Evolutionary conservation across 129 eudicot genomes (phyloP).

Genomic region (Helianthus tuberosus): DNA sequence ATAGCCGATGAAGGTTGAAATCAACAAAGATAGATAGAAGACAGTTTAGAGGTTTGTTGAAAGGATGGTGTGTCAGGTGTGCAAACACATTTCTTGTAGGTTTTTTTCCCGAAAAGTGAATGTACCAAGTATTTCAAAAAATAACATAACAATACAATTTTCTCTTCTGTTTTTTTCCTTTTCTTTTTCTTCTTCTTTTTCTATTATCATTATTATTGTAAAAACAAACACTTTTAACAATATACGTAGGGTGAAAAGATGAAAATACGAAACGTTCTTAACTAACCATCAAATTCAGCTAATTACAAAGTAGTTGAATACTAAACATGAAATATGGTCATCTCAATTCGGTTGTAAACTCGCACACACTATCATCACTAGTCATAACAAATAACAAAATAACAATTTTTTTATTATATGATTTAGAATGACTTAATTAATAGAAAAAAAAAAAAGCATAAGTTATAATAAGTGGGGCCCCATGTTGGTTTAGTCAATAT

Average conservation of each 20-base stretch:
- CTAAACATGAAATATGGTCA: neutral
- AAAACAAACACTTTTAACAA: no score
- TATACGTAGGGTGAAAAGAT: no score
- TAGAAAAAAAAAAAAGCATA: constrained; percentile 9
- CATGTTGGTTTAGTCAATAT: constrained; percentile 12
- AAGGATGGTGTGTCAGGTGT: neutral
- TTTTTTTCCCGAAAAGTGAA: neutral
- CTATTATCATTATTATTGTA: no score
- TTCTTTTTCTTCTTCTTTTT: no score
- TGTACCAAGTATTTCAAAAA: no score
- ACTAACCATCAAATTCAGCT: neutral
- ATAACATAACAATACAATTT: no score
- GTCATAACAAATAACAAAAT: neutral
- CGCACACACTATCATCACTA: neutral
- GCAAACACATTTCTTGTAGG: neutral
- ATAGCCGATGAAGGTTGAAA: no score
- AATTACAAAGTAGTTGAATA: neutral
- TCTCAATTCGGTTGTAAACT: neutral
- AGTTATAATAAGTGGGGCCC: constrained; percentile 40
- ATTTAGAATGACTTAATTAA: neutral
- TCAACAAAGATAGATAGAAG: no score
- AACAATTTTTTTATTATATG: neutral
- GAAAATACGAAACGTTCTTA: no score
- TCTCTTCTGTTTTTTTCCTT: no score
- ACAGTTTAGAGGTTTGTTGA: no score